Conservation (phyloP, 2,329 filamentous ascomycete genomes). For the Aspergillus viridinutans region DNA sequence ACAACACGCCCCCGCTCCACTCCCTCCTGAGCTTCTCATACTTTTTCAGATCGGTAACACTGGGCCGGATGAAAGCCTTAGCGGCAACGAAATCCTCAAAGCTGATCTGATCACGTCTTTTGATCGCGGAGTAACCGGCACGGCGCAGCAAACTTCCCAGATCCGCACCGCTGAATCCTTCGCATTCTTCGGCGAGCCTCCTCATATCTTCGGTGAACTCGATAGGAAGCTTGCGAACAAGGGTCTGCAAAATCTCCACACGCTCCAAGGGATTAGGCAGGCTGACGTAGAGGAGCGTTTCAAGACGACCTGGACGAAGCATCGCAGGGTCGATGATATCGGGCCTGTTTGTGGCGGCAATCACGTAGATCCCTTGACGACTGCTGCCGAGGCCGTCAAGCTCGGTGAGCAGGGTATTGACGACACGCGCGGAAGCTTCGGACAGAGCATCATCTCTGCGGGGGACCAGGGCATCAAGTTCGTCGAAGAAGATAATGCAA, state of each 20-base stretch:
- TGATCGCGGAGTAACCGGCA: constrained; percentile 56
- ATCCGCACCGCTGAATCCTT: constrained; percentile 71
- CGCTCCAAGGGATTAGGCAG: constrained; percentile 74
- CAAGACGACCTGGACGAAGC: constrained; percentile 83
- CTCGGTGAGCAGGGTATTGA: constrained; percentile 92
- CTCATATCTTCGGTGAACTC: constrained; percentile 55
- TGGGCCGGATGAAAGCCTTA: constrained; percentile 40
- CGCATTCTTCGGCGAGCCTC: constrained; percentile 66
- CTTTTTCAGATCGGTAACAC: constrained; percentile 54
- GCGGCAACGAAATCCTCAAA: constrained; percentile 41
- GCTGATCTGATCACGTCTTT: constrained; percentile 45
- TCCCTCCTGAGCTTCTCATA: constrained; percentile 53
- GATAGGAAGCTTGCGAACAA: constrained; percentile 50
- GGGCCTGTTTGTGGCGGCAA: constrained; percentile 90
- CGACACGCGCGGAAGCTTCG: constrained; percentile 81
- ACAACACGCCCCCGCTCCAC: constrained; percentile 41
- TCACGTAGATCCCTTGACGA: constrained; percentile 83
- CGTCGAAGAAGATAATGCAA: constrained; percentile 97
- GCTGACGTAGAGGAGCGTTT: constrained; percentile 84
- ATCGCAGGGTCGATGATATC: constrained; percentile 97
- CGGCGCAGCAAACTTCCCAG: constrained; percentile 55
- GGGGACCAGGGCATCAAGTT: constrained; percentile 88
- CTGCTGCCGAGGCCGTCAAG: constrained; percentile 75
- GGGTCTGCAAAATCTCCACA: constrained; percentile 75
- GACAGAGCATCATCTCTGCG: constrained; percentile 72